Evolutionary conservation across 164 flowering plant species (phyloP), one percentile per base, ranked within the genome.

Genomic region (Liquidambar formosana): DNA sequence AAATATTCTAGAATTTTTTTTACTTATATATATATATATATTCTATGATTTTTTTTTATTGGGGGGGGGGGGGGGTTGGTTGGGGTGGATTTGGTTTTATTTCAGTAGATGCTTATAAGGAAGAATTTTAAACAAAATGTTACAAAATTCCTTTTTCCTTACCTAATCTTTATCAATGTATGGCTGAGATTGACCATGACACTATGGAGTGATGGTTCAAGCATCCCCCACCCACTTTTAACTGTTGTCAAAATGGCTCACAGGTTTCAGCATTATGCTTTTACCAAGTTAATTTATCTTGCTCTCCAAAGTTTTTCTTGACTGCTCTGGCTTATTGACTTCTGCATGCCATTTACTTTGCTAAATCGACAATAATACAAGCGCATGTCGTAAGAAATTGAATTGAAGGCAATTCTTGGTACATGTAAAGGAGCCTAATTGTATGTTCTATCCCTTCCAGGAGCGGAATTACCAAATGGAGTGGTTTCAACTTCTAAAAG

Each of bases 391-490:
- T 59, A 26, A 59, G 21, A 28, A 8, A 13, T 26, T 26, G 45
- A 27, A 46, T 26, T 16, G 1, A 28, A 61, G 43, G 26, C 12
- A 69, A 43, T 21, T 14, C 8, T 16, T 27, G 1, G 5, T 51
- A n/a, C n/a, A 10, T 48, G 47, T 12, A 43, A 44, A 45, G 47
- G 25, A 28, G 2, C 51, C 14, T 27, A 23, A 45, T 63, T 33
- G 28, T 44, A 63, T 8, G 21, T 26, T 63, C 10, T 45, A 58
- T 49, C 56, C 19, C 49, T 71, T 73, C 41, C 83, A 91, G 97
- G 77, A 68, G 19, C 61, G 5, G 22, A 10, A 21, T 67, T 92
- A 75, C 86, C 84, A 65, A 93, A 93, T 83, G 96, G 93, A 80
- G 71, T 71, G 14, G 70, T 82, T 33, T 73, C 81, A 63, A 60